phyloP scores from a whole-genome alignment of 495 filamentous ascomycete species.

The Apiosordaria backusii region DNA sequence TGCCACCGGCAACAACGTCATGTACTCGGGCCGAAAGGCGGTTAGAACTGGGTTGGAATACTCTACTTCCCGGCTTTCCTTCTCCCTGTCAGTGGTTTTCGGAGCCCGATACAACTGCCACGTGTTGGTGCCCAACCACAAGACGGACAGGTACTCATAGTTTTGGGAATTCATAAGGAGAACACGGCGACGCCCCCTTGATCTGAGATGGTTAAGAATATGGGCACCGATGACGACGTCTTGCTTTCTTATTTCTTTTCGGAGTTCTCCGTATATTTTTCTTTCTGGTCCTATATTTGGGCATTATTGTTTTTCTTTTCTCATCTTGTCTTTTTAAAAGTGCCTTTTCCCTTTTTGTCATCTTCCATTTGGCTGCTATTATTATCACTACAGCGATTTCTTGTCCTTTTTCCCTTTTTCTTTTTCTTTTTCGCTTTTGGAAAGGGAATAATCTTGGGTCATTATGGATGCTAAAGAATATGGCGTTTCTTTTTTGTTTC shows the following conservation, averaged over 20 bases:
- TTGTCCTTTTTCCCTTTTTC: neutral
- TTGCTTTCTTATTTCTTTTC: neutral
- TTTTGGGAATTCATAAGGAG: neutral
- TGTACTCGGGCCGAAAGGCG: slow-evolving; percentile 8
- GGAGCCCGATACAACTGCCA: slow-evolving; percentile 5
- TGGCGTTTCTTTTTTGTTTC: slow-evolving; percentile 4
- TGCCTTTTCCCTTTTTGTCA: slow-evolving; percentile 5
- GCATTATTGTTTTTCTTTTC: neutral
- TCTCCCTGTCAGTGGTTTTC: slow-evolving; percentile 1
- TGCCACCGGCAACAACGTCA: slow-evolving; percentile 1
- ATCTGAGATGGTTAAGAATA: neutral
- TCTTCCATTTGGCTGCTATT: neutral
- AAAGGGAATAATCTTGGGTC: neutral
- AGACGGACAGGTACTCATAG: slow-evolving; percentile 5
- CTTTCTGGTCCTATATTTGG: neutral
- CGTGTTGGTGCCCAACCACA: slow-evolving; percentile 19
- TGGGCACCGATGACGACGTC: neutral
- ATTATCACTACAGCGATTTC: neutral
- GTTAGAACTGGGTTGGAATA: slow-evolving; percentile 2
- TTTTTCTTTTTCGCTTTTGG: neutral
- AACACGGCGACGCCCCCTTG: neutral
- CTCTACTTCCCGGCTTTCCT: slow-evolving; percentile 5
- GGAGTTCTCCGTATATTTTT: neutral
- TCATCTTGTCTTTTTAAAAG: slow-evolving; percentile 2
- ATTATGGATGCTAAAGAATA: neutral